Evolutionary conservation across 1,284 basidiomycete genomes (phyloP).

Genomic region (Ganoderma boninense): DNA sequence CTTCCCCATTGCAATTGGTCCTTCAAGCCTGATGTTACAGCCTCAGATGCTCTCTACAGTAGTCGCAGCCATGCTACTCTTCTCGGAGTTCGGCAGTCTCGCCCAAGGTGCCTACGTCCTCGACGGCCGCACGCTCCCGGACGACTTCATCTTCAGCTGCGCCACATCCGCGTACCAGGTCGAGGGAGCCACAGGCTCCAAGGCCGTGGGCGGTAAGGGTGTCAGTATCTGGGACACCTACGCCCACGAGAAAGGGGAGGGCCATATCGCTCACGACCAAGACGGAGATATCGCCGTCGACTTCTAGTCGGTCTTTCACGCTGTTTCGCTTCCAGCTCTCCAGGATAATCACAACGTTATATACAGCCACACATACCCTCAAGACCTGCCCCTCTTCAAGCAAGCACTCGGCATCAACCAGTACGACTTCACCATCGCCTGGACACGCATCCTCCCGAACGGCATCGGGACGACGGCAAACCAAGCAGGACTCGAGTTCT

Average conservation of each 20-base stretch:
- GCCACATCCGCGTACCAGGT: constrained; percentile 56
- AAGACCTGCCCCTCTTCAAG: not conserved
- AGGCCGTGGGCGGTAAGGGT: constrained; percentile 61
- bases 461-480: constrained; percentile 78
- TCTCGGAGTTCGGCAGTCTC: constrained; percentile 9
- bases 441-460: constrained; percentile 75
- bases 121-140: constrained; percentile 3
- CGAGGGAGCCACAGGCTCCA: constrained; percentile 57
- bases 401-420: constrained; percentile 5
- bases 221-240: constrained; percentile 80
- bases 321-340: no score
- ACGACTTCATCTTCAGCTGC: constrained; percentile 10
- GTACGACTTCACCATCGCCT: constrained; percentile 67
- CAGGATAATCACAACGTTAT: no score
- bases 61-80: not conserved
- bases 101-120: constrained; percentile 8
- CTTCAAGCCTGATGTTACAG: not conserved
- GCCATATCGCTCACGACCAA: constrained; percentile 61
- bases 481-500: constrained; percentile 69
- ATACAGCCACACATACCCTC: constrained; percentile 8
- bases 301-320: constrained; percentile 57
- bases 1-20: not conserved
- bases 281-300: constrained; percentile 75
- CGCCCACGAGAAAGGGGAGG: constrained; percentile 65
- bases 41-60: not conserved